Conservation (phyloP, 176 grass and related monocot genomes). For the Oryza meyeriana region DNA sequence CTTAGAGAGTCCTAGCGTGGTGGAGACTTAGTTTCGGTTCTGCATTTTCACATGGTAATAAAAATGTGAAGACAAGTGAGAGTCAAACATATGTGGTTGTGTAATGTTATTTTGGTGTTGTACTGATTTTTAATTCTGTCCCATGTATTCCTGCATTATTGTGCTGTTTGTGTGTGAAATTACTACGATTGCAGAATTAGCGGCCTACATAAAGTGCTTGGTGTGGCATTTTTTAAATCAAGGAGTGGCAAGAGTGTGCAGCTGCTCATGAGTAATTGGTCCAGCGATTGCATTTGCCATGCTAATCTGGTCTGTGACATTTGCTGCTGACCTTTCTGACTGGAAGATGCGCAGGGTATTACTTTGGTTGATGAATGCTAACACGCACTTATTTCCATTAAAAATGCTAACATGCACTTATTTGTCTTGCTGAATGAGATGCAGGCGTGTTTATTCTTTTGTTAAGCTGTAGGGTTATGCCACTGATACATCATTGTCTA, state of each 20-base stretch:
- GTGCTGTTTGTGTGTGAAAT: neutral
- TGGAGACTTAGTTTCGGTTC: neutral
- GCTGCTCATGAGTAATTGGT: neutral
- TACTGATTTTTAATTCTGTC: neutral
- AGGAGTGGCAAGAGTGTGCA: neutral
- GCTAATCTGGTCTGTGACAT: neutral
- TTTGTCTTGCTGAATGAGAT: neutral
- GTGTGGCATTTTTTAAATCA: neutral
- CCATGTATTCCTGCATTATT: neutral
- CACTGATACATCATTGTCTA: neutral
- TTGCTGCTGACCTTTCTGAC: neutral
- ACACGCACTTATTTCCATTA: neutral
- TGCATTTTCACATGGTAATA: slow-evolving; percentile 31
- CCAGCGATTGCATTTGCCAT: neutral
- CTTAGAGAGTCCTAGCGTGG: neutral
- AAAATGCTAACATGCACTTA: neutral
- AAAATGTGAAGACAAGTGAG: slow-evolving; percentile 31
- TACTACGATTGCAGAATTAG: neutral
- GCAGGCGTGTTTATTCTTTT: neutral
- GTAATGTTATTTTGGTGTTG: neutral
- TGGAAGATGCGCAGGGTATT: neutral
- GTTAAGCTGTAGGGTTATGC: neutral
- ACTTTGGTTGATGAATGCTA: neutral
- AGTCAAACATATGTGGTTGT: neutral
- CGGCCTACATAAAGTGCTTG: neutral